These are phyloP conservation scores for Pseudofabraea citricarpa DNA, from an alignment of 2,329 filamentous ascomycete species.

Conservation along the genomic window DNA sequence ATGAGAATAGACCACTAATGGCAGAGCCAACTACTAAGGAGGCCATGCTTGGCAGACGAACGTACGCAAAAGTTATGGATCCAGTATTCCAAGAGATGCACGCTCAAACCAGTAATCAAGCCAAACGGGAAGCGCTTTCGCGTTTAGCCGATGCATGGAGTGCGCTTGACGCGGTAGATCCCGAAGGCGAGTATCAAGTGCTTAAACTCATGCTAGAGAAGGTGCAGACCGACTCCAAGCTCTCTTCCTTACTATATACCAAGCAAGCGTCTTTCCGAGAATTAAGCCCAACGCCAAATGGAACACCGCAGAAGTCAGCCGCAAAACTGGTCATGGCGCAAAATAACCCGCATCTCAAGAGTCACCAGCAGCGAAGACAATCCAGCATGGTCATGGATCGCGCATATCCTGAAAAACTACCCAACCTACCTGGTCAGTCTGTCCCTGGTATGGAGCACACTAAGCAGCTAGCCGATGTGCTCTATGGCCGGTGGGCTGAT, in stretches of 20 bases:
- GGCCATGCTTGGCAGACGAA: constrained; percentile 71
- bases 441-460: constrained; percentile 85
- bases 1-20: constrained; percentile 61
- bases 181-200: constrained; percentile 83
- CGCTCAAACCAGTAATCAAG: constrained; percentile 65
- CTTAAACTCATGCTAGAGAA: constrained; percentile 73
- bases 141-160: constrained; percentile 82
- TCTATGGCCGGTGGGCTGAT: constrained; percentile 88
- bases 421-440: constrained; percentile 50
- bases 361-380: constrained; percentile 60
- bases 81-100: constrained; percentile 80
- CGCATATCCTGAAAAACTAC: constrained; percentile 37
- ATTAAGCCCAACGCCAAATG: constrained; percentile 47
- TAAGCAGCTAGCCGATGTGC: constrained; percentile 80
- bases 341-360: constrained; percentile 81
- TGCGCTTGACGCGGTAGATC: constrained; percentile 78
- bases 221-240: constrained; percentile 64
- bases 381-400: constrained; percentile 40
- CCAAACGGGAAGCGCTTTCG: constrained; percentile 80
- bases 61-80: constrained; percentile 78
- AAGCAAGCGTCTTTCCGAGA: constrained; percentile 47
- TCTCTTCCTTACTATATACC: constrained; percentile 35
- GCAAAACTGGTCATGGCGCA: constrained; percentile 71
- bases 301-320: constrained; percentile 26
- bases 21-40: constrained; percentile 69